Percentiles rank a stretch among this genome's conserved stretches.
phyloP scores from a whole-genome alignment of 2,329 filamentous ascomycete species.

The Furcasterigmium sp. region DNA sequence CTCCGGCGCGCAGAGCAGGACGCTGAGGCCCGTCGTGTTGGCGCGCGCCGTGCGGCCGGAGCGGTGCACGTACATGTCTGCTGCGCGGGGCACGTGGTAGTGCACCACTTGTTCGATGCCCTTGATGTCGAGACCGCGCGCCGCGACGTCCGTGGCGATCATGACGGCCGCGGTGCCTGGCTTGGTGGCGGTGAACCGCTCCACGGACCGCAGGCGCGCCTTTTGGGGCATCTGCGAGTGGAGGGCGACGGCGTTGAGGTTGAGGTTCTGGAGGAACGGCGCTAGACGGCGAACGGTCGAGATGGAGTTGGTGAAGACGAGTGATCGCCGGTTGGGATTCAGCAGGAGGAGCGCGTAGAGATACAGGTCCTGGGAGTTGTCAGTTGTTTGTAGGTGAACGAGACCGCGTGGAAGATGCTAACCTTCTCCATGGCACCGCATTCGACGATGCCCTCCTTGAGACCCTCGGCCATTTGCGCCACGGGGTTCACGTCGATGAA shows the following conservation, averaged over 20 bases:
- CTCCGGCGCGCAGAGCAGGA: constrained; percentile 86
- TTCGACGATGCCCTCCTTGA: constrained; percentile 88
- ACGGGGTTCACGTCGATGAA: constrained; percentile 90
- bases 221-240: constrained; percentile 97
- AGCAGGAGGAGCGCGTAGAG: constrained; percentile 84
- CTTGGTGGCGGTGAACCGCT: constrained; percentile 71
- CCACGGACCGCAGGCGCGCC: constrained; percentile 84
- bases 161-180: constrained; percentile 58
- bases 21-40: constrained; percentile 68
- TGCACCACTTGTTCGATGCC: constrained; percentile 86
- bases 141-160: constrained; percentile 89
- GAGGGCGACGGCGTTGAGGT: constrained; percentile 68
- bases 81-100: constrained; percentile 88
- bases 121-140: constrained; percentile 88
- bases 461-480: constrained; percentile 77
- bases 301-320: constrained; percentile 96
- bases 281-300: constrained; percentile 81
- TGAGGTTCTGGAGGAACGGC: constrained; percentile 77
- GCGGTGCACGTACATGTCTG: constrained; percentile 91
- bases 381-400: constrained; percentile 11
- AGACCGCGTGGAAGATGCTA: constrained; percentile 12
- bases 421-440: constrained; percentile 92
- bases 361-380: constrained; percentile 66
- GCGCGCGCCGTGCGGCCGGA: constrained; percentile 92
- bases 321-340: constrained; percentile 71